Base-by-base conservation (phyloP, 2,329 filamentous ascomycete genomes). In the Colletotrichum filicis region DNA sequence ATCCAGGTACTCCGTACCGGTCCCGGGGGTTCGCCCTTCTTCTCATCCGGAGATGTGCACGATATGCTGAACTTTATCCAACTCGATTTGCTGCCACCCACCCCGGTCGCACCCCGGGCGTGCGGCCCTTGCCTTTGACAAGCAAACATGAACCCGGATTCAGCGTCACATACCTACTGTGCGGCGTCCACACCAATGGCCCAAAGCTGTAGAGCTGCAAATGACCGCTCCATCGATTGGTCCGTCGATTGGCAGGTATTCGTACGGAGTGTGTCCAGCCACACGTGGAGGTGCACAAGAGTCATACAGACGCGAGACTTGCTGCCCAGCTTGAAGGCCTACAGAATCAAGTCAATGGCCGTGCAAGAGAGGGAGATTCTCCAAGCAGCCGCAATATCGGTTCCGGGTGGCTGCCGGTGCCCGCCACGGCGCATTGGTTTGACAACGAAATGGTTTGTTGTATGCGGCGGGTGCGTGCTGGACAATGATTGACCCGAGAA, bases 131-230 rank as follows among this genome's bases (percentile, higher is more conserved):
- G 42, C 49, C 11, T 22, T 67, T 67, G 65, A 67, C 42, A 67
- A 22, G 65, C 28, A 67, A 60, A 61, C 65, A 46, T 22, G 26
- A 66, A 35, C 16, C 52, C 64, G 24, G 55, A 58, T 22, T 32
- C 53, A 59, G 37, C 22, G 64, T 59, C 42, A 24, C 42, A 53
- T 49, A 37, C 37, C 24, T 32, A 26, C 55, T 22, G 42, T 19
- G 19, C 14, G 9, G 24, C 14, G 35, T 24, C 32, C 63, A 57
- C 63, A 22, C 32, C 37, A 35, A 28, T 30, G 46, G 7, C 61
- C 61, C 46, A 64, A 53, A 67, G 65, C 65, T 67, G 65, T 22
- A 67, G 42, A 67, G 42, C 65, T 67, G 65, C 19, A 67, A 49
- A 67, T 26, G 14, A 28, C 42, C 14, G 24, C 37, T 19, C 19